Base-by-base conservation (phyloP, 495 filamentous ascomycete species). In the Neurospora sublineolata region DNA sequence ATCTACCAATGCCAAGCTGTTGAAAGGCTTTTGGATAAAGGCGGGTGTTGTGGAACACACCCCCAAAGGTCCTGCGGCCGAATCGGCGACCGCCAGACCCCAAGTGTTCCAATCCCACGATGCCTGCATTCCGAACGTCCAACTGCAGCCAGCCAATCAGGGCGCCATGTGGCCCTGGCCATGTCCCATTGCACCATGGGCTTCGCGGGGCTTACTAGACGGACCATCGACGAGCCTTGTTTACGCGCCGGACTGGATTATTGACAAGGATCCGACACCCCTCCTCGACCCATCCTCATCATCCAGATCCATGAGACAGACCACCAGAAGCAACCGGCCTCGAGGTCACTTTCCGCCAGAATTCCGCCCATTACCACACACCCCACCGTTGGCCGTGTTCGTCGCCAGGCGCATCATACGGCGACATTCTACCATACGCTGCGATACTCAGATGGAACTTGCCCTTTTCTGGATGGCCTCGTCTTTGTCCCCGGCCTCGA, bases 171-270 rank as follows among this genome's bases (percentile, higher is more conserved):
- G 72, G 71, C 73, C 76, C 76, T 78, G 77, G 79, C 74, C 75
- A 78, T 75, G 74, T 83, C 78, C 76, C 75, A 84, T 83, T 83
- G 83, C 80, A 78, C 79, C 71, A 82, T 74, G 68, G 71, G 75
- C 73, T 71, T 73, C 76, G 77, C 75, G 74, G 79, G 79, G 79
- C 74, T 77, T 74, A 73, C 64, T 73, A 69, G 73, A 75, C 75
- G 69, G 75, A 77, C 83, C 82, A 83, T 79, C 83, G 76, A 78
- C 77, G 74, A 82, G 79, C 77, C 80, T 80, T 78, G 75, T 82
- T 81, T 86, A 86, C 81, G 84, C 84, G 84, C 84, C 84, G 79
- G 73, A 79, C 77, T 80, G 72, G 74, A 73, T 36, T 73, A 69
- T 69, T 75, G 75, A 75, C 82, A 83, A 77, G 83, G 82, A 78